Conservation (phyloP, 2,329 filamentous ascomycete genomes). For the Blastomyces emzantsi region DNA sequence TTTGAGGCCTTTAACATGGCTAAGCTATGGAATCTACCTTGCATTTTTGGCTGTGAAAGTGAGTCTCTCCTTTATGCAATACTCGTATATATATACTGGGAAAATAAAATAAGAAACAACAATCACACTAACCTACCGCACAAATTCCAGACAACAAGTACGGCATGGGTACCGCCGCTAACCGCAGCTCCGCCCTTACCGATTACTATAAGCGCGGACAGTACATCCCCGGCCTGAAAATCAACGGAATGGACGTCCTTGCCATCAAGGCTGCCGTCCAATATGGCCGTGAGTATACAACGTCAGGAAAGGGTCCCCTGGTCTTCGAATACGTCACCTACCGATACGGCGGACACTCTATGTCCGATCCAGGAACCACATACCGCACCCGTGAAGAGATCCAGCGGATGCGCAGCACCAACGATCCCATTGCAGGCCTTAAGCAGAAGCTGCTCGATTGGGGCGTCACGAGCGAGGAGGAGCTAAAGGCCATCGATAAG, state of each 20-base stretch:
- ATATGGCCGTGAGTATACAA: constrained; percentile 84
- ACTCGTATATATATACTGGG: background rate
- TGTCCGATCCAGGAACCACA: constrained; percentile 98
- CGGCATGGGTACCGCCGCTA: constrained; percentile 96
- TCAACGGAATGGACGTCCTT: constrained; percentile 99
- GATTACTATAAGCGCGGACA: constrained; percentile 99
- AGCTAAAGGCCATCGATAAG: constrained; percentile 95
- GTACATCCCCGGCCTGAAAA: constrained; percentile 98
- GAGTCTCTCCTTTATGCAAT: constrained; percentile 31
- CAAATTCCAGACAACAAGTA: constrained; percentile 86
- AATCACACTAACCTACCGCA: constrained; percentile 8
- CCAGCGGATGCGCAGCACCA: constrained; percentile 97
- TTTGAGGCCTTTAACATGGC: constrained; percentile 99
- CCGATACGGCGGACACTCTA: constrained; percentile 98
- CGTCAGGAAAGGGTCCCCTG: constrained; percentile 76
- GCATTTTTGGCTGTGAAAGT: constrained; percentile 98
- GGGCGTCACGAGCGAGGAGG: constrained; percentile 82
- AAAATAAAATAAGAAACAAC: background rate
- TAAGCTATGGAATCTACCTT: constrained; percentile 94
- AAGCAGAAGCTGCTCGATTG: constrained; percentile 98
- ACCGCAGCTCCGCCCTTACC: constrained; percentile 87
- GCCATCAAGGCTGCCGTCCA: constrained; percentile 94
- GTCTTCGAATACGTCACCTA: constrained; percentile 99
- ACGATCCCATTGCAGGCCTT: constrained; percentile 94
- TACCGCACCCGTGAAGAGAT: constrained; percentile 99